Percentiles rank a stretch among this genome's conserved stretches.
phyloP scores from a whole-genome alignment of 805 yeast species.

The Wickerhamiella siamensis region DNA sequence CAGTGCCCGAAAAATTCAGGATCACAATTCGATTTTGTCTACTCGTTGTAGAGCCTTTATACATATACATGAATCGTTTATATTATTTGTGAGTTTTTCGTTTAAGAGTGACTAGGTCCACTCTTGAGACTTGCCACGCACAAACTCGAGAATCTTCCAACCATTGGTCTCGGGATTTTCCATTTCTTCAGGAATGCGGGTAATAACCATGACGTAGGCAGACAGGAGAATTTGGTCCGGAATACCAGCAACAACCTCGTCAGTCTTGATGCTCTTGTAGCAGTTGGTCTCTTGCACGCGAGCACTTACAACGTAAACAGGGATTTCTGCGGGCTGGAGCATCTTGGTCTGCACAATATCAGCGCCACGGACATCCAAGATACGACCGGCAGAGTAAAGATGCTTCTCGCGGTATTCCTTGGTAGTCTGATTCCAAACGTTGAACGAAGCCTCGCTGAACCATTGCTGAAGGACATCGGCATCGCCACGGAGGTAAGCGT shows the following conservation, averaged over 20 bases:
- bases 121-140: constrained; percentile 80
- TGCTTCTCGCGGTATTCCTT: constrained; percentile 88
- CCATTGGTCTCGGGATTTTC: constrained; percentile 88
- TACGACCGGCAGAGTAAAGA: constrained; percentile 76
- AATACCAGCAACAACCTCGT: constrained; percentile 89
- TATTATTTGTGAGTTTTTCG: too few species aligned
- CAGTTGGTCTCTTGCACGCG: constrained; percentile 92
- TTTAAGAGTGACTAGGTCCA: too few species aligned
- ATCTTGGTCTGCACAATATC: constrained; percentile 80
- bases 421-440: constrained; percentile 85
- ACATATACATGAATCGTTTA: background rate
- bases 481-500: constrained; percentile 89
- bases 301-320: constrained; percentile 85
- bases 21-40: too few species aligned
- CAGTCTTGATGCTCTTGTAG: constrained; percentile 79
- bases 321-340: constrained; percentile 80
- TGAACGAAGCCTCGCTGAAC: constrained; percentile 94
- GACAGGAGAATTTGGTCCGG: constrained; percentile 85
- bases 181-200: constrained; percentile 84
- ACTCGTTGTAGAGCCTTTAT: background rate
- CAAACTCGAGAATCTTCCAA: constrained; percentile 91
- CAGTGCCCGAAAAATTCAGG: too few species aligned
- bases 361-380: constrained; percentile 88
- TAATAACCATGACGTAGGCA: constrained; percentile 91
- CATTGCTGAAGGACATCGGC: constrained; percentile 68